Evolutionary conservation across 176 grass and related monocot genomes (phyloP).

Genomic region (Juncus inflexus): DNA sequence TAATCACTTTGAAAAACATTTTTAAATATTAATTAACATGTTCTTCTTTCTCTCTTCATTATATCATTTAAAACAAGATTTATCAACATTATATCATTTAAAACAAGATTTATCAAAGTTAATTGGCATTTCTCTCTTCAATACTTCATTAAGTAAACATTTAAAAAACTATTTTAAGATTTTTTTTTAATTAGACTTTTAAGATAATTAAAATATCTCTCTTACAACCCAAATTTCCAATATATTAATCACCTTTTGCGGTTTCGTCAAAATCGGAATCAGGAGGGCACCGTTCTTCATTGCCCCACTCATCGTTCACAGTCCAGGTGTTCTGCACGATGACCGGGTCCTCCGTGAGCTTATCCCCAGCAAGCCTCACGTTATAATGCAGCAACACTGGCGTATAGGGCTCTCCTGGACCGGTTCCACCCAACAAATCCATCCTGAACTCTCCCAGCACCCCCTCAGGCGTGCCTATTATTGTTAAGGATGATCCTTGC

Average conservation of each 20-base stretch:
- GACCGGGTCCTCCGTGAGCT: slow-evolving; percentile 95
- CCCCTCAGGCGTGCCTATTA: slow-evolving; percentile 86
- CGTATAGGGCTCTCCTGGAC: slow-evolving; percentile 85
- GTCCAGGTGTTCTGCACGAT: slow-evolving; percentile 99
- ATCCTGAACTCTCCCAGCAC: slow-evolving; percentile 79
- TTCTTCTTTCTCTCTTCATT: no score
- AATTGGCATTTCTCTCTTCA: no score
- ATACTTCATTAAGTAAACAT: no score
- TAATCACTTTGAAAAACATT: no score
- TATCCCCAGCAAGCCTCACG: slow-evolving; percentile 92
- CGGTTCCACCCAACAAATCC: slow-evolving; percentile 62
- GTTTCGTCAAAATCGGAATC: slow-evolving; percentile 45
- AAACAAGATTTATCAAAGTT: no score
- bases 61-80: no score
- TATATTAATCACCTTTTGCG: slow-evolving; percentile 50
- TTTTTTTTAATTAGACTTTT: slow-evolving; percentile 17
- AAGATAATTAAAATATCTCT: slow-evolving; percentile 10
- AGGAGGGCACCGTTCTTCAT: slow-evolving; percentile 83
- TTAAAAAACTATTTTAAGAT: not conserved
- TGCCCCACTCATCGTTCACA: slow-evolving; percentile 71
- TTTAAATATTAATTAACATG: no score
- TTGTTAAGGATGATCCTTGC: slow-evolving; percentile 90
- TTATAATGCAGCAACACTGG: slow-evolving; percentile 94
- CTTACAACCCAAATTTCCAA: not conserved
- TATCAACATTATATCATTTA: no score